Conservation (phyloP, 139 green algal species). For the Nannochloris sp. region DNA sequence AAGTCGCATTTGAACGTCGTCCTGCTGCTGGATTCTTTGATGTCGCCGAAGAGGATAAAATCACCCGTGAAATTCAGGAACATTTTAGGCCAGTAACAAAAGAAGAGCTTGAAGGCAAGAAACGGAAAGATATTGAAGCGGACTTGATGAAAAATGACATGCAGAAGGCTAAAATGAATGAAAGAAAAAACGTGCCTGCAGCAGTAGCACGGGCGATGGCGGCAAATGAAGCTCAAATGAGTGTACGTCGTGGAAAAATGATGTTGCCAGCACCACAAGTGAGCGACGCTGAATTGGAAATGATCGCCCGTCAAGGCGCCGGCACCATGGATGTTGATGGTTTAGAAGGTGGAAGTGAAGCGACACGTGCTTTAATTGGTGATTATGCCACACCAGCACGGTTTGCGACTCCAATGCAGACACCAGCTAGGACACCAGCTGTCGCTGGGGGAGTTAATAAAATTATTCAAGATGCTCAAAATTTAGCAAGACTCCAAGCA, state of each 20-base stretch:
- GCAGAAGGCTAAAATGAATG: constrained; percentile 61
- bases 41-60: constrained; percentile 56
- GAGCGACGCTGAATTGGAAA: constrained; percentile 83
- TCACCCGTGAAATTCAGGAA: constrained; percentile 52
- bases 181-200: constrained; percentile 43
- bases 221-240: constrained; percentile 57
- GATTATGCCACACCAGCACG: constrained; percentile 57
- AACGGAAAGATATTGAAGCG: constrained; percentile 81
- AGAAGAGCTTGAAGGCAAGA: constrained; percentile 82
- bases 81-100: constrained; percentile 83
- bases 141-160: constrained; percentile 76
- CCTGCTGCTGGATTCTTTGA: constrained; percentile 86
- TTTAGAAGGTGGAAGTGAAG: constrained; percentile 54
- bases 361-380: constrained; percentile 67
- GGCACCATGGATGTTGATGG: constrained; percentile 22
- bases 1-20: constrained; percentile 91
- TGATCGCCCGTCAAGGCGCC: constrained; percentile 71
- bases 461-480: constrained; percentile 78
- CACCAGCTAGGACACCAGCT: constrained; percentile 59
- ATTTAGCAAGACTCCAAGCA: constrained; percentile 61
- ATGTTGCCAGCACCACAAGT: constrained; percentile 82
- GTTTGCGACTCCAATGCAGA: constrained; percentile 71
- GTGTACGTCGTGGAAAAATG: constrained; percentile 68
- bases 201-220: constrained; percentile 54
- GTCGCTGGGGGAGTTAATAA: constrained; percentile 42